Conservation (phyloP, 371 early-diverging fungal genomes). For the Apophysomyces ossiformis region DNA sequence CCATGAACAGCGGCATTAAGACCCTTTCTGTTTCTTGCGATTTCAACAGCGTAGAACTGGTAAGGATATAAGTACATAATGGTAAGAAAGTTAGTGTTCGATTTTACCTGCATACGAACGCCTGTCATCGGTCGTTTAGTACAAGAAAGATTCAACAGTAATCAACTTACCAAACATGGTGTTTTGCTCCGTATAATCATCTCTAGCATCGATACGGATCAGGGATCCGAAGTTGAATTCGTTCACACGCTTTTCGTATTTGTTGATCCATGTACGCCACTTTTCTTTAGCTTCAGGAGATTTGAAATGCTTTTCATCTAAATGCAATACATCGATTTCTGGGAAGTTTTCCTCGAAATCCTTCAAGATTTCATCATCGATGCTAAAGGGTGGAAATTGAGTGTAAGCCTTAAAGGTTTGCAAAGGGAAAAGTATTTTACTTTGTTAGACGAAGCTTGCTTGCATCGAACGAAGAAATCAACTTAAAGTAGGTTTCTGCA, state of each 20-base stretch:
- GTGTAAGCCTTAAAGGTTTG: background rate
- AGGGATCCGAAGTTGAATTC: conserved; percentile 94
- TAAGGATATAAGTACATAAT: background rate
- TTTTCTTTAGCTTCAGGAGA: conserved; percentile 79
- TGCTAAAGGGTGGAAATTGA: conserved; percentile 38
- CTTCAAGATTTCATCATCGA: conserved; percentile 84
- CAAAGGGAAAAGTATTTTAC: background rate
- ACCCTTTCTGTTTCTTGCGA: conserved; percentile 86
- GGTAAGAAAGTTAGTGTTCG: conserved; percentile 15
- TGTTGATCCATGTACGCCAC: conserved; percentile 86
- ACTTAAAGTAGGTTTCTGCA: conserved; percentile 89
- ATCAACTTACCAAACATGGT: conserved; percentile 78
- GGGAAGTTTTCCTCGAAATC: conserved; percentile 81
- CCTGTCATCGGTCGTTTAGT: conserved; percentile 32
- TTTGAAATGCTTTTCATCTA: conserved; percentile 82
- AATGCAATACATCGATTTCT: conserved; percentile 61
- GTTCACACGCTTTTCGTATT: conserved; percentile 83
- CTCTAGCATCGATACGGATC: conserved; percentile 74
- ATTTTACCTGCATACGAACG: conserved; percentile 55
- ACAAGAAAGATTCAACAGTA: conserved; percentile 10
- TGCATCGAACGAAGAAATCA: conserved; percentile 71
- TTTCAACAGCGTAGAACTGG: conserved; percentile 89
- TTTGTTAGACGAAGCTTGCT: conserved; percentile 71
- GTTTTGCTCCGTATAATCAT: conserved; percentile 85
- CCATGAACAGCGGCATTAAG: conserved; percentile 59